Evolutionary conservation across 2,329 filamentous ascomycete genomes (phyloP), one percentile per base, ranked within the genome.

Genomic region (Daldinia sp.): DNA sequence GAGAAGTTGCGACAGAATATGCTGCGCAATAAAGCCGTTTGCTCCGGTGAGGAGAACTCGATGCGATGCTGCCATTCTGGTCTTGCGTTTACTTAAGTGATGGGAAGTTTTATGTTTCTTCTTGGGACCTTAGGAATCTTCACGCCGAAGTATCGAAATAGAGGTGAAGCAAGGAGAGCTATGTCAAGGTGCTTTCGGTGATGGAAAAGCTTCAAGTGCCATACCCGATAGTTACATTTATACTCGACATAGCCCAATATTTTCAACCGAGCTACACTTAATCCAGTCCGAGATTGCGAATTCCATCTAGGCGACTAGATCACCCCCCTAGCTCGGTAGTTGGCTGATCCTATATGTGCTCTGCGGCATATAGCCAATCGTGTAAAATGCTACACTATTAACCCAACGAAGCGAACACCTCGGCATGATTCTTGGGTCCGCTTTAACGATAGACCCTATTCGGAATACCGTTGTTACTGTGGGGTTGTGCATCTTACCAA

Each of bases 11-110:
- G 50, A 65, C 3, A 73, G 54, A 48, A 73, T 42, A 51, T 73
- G 71, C 46, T 73, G 71, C 12, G 66, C 71, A 18, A 71, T 56
- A 42, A 61, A 73, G 10, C 71, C 71, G 44, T 73, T 73, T 4
- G 71, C 71, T 41, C 71, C 71, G 26, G 71, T 73, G 7, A 73
- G 61, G 62, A 73, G 67, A 48, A 72, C 56, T 53, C 71, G 67
- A 50, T 61, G 62, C n/a, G 46, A 51, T 42, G 50, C 51, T 42
- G 61, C 44, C 68, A 70, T 68, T 44, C 6, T 46, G n/a, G 13
- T 57, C 20, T 18, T n/a, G 20, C 42, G 46, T 20, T 15, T n/a
- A 20, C 9, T 28, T 15, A 33, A n/a, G 23, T 18, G 23, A 54
- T 26, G 6, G 20, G 10, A 12, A 15, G 54, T 46, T 28, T 50